phyloP scores from a whole-genome alignment of 1,284 basidiomycete species.

The Ustilago bromivora region DNA sequence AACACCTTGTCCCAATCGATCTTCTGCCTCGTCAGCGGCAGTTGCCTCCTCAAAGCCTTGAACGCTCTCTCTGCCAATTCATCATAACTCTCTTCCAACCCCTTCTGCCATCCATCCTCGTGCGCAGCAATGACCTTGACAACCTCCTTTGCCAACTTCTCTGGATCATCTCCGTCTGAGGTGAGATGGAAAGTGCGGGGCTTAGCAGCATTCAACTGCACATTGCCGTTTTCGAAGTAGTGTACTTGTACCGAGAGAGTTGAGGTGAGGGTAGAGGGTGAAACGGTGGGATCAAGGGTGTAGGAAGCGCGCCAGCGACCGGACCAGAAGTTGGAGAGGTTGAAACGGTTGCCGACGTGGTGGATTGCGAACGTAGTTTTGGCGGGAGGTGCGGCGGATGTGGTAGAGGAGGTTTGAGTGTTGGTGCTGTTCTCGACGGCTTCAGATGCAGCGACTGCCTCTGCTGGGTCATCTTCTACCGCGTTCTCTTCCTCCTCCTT shows the following conservation, averaged over 20 bases:
- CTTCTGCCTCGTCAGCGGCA: slow-evolving; percentile 68
- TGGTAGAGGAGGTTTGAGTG: slow-evolving; percentile 5
- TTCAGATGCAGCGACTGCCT: slow-evolving; percentile 25
- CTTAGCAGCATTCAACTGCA: slow-evolving; percentile 58
- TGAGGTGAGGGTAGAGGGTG: slow-evolving; percentile 8
- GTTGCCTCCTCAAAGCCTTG: slow-evolving; percentile 60
- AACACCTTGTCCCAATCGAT: slow-evolving; percentile 69
- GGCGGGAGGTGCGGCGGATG: not conserved
- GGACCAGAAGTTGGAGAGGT: slow-evolving; percentile 68
- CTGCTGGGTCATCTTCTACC: slow-evolving; percentile 20
- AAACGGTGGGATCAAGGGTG: slow-evolving; percentile 31
- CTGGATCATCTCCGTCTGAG: slow-evolving; percentile 1
- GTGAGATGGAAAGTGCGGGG: slow-evolving; percentile 39
- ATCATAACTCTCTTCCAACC: slow-evolving; percentile 47
- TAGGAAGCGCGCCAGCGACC: slow-evolving; percentile 65
- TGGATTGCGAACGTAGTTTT: slow-evolving; percentile 51
- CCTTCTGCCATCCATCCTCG: slow-evolving; percentile 61
- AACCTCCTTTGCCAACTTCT: slow-evolving; percentile 35
- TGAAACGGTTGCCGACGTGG: slow-evolving; percentile 66
- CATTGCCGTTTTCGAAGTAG: slow-evolving; percentile 70
- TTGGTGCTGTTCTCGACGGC: slow-evolving; percentile 9
- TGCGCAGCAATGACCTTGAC: slow-evolving; percentile 46
- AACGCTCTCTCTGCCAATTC: slow-evolving; percentile 63
- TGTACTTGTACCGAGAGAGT: slow-evolving; percentile 59
- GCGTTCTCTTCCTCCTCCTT: slow-evolving; percentile 6